Evolutionary conservation across 2,329 filamentous ascomycete species (phyloP).

Genomic region (Exserohilum turcica): DNA sequence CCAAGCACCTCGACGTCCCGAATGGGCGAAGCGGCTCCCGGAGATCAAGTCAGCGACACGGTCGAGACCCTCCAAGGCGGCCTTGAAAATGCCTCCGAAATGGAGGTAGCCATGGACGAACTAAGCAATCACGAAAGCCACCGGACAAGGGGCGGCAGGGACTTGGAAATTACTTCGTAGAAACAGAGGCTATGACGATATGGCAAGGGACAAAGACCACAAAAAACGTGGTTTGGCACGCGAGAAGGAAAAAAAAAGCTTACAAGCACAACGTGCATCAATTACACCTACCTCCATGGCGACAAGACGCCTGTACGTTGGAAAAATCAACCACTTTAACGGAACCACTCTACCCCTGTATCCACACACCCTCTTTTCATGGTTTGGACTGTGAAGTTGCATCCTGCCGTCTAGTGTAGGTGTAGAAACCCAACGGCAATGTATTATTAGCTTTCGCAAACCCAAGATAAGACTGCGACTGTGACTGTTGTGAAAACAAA

Average conservation of each 20-base stretch:
- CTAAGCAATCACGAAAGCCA: constrained; percentile 30
- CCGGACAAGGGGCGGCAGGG: constrained; percentile 27
- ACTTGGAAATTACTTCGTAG: constrained; percentile 25
- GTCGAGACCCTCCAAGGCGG: not conserved
- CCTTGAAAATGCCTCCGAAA: constrained; percentile 22
- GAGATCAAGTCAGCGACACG: constrained; percentile 1
- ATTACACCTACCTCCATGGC: not conserved
- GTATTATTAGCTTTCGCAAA: no score
- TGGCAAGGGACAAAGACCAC: not conserved
- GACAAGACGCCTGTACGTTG: not conserved
- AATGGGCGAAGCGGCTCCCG: constrained; percentile 1
- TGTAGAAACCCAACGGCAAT: not conserved
- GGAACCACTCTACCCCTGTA: not conserved
- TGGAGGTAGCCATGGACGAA: constrained; percentile 32
- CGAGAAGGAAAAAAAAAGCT: not conserved
- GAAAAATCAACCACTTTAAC: not conserved
- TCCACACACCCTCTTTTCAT: not conserved
- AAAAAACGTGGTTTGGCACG: not conserved
- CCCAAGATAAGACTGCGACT: no score
- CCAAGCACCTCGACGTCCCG: constrained; percentile 1
- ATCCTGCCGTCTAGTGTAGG: no score
- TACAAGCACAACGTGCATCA: not conserved
- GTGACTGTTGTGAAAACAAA: no score
- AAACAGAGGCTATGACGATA: not conserved
- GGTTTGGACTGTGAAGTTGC: not conserved